Evolutionary conservation across 805 yeast genomes (phyloP).

Genomic region (Yueomyces sinensis): DNA sequence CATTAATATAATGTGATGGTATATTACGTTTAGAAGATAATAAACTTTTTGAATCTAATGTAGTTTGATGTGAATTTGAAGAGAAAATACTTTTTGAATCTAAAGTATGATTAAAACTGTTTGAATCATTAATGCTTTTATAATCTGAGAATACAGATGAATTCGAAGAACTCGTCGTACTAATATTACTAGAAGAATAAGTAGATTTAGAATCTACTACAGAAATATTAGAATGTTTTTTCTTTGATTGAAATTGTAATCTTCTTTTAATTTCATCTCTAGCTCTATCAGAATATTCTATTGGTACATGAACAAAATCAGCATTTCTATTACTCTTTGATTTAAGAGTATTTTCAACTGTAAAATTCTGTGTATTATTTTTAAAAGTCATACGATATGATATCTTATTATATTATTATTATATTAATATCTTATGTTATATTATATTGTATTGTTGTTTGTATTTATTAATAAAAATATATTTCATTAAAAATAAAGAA

Average conservation of each 20-base stretch:
- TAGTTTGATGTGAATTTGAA: slow-evolving; percentile 15
- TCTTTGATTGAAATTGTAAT: slow-evolving; percentile 2
- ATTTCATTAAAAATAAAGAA: too few species aligned
- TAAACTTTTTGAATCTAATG: slow-evolving; percentile 5
- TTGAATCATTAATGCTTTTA: neutral
- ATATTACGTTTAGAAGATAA: neutral
- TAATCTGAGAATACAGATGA: neutral
- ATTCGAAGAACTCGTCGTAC: neutral
- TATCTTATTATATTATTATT: too few species aligned
- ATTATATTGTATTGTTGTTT: too few species aligned
- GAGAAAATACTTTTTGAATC: slow-evolving; percentile 10
- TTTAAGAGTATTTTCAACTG: neutral
- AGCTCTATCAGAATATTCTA: slow-evolving; percentile 24
- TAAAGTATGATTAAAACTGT: neutral
- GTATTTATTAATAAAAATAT: too few species aligned
- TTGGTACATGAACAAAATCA: slow-evolving; percentile 23
- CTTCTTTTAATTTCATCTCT: slow-evolving; percentile 23
- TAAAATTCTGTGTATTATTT: too few species aligned
- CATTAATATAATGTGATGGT: slow-evolving; percentile 7
- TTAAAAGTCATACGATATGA: too few species aligned
- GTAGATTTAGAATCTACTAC: neutral
- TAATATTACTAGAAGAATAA: neutral
- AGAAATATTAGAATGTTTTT: neutral
- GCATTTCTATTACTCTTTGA: slow-evolving; percentile 1
- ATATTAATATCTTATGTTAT: too few species aligned